Conservation (phyloP, 1,139 yeast genomes). For the Wickerhamomyces sp. region DNA sequence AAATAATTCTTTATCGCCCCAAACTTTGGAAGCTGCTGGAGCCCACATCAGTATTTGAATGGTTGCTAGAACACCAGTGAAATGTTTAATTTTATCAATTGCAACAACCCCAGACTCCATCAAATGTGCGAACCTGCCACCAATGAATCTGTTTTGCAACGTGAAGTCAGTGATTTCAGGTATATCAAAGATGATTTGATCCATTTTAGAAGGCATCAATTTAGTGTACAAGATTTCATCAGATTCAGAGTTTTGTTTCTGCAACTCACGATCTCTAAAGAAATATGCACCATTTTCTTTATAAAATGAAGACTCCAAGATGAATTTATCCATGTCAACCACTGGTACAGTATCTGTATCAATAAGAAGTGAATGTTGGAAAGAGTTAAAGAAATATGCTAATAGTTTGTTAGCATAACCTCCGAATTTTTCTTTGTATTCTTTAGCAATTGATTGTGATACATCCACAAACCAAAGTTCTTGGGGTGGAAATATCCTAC, state of each 20-base stretch:
- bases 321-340: not conserved
- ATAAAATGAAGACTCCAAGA: slow-evolving; percentile 19
- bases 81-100: slow-evolving; percentile 36
- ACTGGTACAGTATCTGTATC: slow-evolving; percentile 46
- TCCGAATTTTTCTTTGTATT: slow-evolving; percentile 29
- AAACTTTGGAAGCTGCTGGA: slow-evolving; percentile 39
- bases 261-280: slow-evolving; percentile 43
- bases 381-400: slow-evolving; percentile 44
- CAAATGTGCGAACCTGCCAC: slow-evolving; percentile 32
- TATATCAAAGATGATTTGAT: slow-evolving; percentile 30
- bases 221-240: slow-evolving; percentile 33
- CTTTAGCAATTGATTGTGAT: slow-evolving; percentile 27
- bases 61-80: slow-evolving; percentile 40
- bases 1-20: slow-evolving; percentile 62
- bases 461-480: slow-evolving; percentile 44
- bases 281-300: slow-evolving; percentile 37
- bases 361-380: slow-evolving; percentile 43
- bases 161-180: slow-evolving; percentile 29
- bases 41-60: slow-evolving; percentile 38
- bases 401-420: slow-evolving; percentile 44
- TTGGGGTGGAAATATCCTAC: slow-evolving; percentile 36
- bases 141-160: slow-evolving; percentile 26
- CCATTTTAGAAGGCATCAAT: slow-evolving; percentile 40
- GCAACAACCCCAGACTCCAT: slow-evolving; percentile 51
- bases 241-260: slow-evolving; percentile 15